phyloP scores from a whole-genome alignment of 805 yeast genomes.

The Zygotorulaspora florentina region DNA sequence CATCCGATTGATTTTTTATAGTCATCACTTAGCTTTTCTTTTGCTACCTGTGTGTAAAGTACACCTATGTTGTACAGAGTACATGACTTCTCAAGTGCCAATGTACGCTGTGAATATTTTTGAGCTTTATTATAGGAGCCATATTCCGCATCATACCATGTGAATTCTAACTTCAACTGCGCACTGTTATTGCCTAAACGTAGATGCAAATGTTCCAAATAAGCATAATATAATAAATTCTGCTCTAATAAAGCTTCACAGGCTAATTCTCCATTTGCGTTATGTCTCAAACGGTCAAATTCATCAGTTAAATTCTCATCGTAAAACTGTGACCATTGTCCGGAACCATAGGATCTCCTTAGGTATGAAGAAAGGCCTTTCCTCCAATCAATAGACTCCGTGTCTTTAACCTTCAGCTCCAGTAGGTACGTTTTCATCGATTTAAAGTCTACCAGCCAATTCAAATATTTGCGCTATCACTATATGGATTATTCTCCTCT shows the following conservation, averaged over 20 bases:
- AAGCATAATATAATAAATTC: conserved; percentile 66
- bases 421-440: conserved; percentile 27
- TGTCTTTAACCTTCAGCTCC: conserved; percentile 28
- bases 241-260: conserved; percentile 31
- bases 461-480: not conserved
- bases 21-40: conserved; percentile 37
- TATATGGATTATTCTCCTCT: not conserved
- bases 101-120: conserved; percentile 63
- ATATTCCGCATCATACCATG: conserved; percentile 76
- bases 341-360: conserved; percentile 31
- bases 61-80: conserved; percentile 75
- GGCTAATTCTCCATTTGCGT: conserved; percentile 34
- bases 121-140: conserved; percentile 30
- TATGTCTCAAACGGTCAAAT: conserved; percentile 28
- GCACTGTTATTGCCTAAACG: conserved; percentile 63
- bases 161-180: conserved; percentile 57
- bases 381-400: conserved; percentile 31
- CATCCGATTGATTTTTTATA: conserved; percentile 55
- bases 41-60: conserved; percentile 50
- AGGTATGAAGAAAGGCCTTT: conserved; percentile 30
- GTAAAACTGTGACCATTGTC: conserved; percentile 31
- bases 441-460: not conserved
- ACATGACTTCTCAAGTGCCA: conserved; percentile 88
- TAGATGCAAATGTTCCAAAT: conserved; percentile 71
- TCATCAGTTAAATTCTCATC: conserved; percentile 27